Evolutionary conservation across 305 asterid genomes (phyloP).

Genomic region (Rubia tinctorum): DNA sequence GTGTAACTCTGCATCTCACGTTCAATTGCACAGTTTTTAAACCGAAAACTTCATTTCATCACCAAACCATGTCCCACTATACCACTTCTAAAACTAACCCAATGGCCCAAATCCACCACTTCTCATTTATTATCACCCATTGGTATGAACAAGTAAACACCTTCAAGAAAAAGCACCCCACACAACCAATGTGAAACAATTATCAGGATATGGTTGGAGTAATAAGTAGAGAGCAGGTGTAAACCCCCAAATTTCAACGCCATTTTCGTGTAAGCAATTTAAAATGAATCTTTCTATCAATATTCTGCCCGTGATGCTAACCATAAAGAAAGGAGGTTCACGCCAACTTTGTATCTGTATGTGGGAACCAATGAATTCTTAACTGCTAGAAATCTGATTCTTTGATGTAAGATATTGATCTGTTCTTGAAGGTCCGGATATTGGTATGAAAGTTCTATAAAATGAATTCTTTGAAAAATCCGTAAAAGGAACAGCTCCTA

Average conservation of each 20-base stretch:
- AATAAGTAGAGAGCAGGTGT: neutral
- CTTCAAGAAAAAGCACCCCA: too few species aligned
- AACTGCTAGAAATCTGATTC: conserved; percentile 3
- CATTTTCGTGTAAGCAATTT: neutral
- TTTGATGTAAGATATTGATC: neutral
- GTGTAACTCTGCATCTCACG: neutral
- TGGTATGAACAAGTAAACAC: neutral
- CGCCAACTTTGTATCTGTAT: neutral
- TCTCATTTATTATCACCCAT: neutral
- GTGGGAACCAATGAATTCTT: neutral
- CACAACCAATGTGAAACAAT: neutral
- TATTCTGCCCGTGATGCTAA: neutral
- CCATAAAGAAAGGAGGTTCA: neutral
- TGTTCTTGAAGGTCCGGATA: neutral
- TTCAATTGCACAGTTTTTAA: neutral
- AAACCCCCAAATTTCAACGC: neutral
- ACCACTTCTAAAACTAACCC: neutral
- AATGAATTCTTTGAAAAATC: neutral
- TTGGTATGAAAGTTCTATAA: neutral
- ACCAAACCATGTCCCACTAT: neutral
- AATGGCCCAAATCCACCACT: neutral
- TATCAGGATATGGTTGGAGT: neutral
- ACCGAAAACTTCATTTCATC: neutral
- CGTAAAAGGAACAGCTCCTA: neutral
- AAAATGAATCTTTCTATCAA: neutral